Evolutionary conservation across 371 early-diverging fungal species (phyloP).

Genomic region (Mucor irregularis): DNA sequence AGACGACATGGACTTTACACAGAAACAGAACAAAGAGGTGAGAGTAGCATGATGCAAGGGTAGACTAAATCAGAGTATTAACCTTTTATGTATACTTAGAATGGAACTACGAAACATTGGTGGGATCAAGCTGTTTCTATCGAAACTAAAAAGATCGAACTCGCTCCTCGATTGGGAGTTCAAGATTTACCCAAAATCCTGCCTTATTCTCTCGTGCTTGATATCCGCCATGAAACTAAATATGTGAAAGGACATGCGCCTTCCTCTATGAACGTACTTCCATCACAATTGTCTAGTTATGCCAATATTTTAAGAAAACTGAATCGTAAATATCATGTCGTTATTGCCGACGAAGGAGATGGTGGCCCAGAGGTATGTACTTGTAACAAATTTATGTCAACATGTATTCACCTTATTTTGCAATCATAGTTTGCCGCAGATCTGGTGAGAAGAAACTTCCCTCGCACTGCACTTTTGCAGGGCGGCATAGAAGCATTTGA

Average conservation of each 20-base stretch:
- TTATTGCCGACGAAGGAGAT: conserved; percentile 49
- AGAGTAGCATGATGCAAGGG: too few species aligned
- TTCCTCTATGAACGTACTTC: conserved; percentile 56
- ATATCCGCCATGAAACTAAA: conserved; percentile 61
- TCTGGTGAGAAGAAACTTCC: conserved; percentile 48
- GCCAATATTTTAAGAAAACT: conserved; percentile 51
- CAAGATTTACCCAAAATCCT: conserved; percentile 53
- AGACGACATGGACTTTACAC: too few species aligned
- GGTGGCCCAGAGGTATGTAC: conserved; percentile 58
- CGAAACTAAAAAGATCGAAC: conserved; percentile 55
- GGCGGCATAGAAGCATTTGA: conserved; percentile 62
- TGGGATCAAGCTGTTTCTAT: conserved; percentile 60
- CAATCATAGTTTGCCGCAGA: conserved; percentile 52
- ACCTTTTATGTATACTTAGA: too few species aligned
- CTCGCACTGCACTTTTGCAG: conserved; percentile 54
- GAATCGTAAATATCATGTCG: conserved; percentile 61
- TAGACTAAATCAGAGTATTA: too few species aligned
- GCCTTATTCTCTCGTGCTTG: conserved; percentile 56
- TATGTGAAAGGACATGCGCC: conserved; percentile 61
- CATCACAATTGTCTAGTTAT: conserved; percentile 47
- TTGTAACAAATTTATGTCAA: not conserved
- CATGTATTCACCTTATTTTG: not conserved
- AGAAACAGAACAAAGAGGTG: not conserved
- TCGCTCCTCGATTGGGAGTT: conserved; percentile 59
- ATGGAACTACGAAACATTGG: conserved; percentile 55